Percentiles rank a stretch among this genome's conserved stretches.
These are phyloP conservation scores for Haplosporangium sp. DNA, from an alignment of 371 early-diverging fungal species.

Conservation along the genomic window DNA sequence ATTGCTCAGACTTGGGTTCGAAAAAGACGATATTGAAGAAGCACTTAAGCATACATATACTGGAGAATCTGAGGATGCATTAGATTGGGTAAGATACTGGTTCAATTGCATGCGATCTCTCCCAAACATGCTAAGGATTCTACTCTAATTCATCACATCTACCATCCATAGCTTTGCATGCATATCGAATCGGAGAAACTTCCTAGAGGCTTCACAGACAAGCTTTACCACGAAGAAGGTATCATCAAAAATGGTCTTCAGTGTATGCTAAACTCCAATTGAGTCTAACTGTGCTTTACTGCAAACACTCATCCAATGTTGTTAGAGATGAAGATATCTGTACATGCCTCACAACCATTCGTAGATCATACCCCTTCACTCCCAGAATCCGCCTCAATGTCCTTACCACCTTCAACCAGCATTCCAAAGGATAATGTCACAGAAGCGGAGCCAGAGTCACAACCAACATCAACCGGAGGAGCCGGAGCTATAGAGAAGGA, in stretches of 20 bases:
- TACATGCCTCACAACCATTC: constrained; percentile 20
- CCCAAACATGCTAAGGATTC: background rate
- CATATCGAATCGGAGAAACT: constrained; percentile 68
- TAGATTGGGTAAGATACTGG: constrained; percentile 66
- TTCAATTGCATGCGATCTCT: background rate
- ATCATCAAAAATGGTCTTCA: background rate
- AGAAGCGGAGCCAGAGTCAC: background rate
- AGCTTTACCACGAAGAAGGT: constrained; percentile 67
- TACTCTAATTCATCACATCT: too few relatives aligned
- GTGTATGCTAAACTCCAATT: background rate
- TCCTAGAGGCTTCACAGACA: constrained; percentile 70
- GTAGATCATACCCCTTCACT: constrained; percentile 27
- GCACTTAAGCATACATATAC: constrained; percentile 62
- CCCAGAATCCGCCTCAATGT: constrained; percentile 26
- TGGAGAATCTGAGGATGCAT: constrained; percentile 59
- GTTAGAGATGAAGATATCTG: constrained; percentile 41
- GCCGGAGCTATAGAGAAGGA: constrained; percentile 54
- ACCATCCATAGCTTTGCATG: constrained; percentile 59
- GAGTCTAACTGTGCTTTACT: background rate
- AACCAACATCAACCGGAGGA: background rate
- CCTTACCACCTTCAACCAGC: constrained; percentile 5
- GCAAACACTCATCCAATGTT: background rate
- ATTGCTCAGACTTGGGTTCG: constrained; percentile 64
- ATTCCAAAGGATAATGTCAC: background rate
- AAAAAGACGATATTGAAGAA: constrained; percentile 59